These are phyloP conservation scores for Diaporthe longicolla DNA, from an alignment of 2,329 filamentous ascomycete genomes.

Conservation along the genomic window DNA sequence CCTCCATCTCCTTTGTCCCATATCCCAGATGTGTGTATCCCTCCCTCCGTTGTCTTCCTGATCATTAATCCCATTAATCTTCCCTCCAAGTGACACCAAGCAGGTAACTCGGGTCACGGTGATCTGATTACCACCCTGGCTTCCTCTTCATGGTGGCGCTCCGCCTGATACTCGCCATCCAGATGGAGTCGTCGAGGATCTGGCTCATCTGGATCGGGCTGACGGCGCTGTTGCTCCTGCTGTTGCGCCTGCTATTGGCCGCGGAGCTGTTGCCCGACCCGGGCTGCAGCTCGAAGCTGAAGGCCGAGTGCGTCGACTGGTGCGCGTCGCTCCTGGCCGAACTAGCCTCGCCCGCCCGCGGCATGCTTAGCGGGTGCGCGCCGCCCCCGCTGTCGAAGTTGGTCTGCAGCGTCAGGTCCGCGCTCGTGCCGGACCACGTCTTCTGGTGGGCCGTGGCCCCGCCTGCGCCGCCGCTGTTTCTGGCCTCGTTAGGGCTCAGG, in stretches of 20 bases:
- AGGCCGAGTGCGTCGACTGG: constrained; percentile 65
- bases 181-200: constrained; percentile 89
- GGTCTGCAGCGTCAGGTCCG: constrained; percentile 60
- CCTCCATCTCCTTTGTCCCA: background rate
- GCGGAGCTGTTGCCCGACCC: constrained; percentile 48
- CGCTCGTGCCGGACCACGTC: constrained; percentile 59
- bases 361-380: constrained; percentile 68
- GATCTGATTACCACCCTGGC: constrained; percentile 44
- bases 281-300: constrained; percentile 72
- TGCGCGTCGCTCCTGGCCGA: constrained; percentile 52
- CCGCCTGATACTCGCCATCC: constrained; percentile 92
- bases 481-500: constrained; percentile 54
- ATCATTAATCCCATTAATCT: constrained; percentile 30
- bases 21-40: background rate
- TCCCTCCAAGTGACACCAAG: background rate
- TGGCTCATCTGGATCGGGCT: constrained; percentile 84
- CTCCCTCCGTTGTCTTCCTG: background rate
- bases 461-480: constrained; percentile 49
- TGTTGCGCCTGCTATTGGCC: constrained; percentile 57
- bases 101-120: background rate
- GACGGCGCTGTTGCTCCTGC: constrained; percentile 77
- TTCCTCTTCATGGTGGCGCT: constrained; percentile 77
- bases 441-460: constrained; percentile 53
- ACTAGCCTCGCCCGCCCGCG: constrained; percentile 58
- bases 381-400: constrained; percentile 48